phyloP scores from a whole-genome alignment of 768 basidiomycete species.

The Neoboletus magnificus region DNA sequence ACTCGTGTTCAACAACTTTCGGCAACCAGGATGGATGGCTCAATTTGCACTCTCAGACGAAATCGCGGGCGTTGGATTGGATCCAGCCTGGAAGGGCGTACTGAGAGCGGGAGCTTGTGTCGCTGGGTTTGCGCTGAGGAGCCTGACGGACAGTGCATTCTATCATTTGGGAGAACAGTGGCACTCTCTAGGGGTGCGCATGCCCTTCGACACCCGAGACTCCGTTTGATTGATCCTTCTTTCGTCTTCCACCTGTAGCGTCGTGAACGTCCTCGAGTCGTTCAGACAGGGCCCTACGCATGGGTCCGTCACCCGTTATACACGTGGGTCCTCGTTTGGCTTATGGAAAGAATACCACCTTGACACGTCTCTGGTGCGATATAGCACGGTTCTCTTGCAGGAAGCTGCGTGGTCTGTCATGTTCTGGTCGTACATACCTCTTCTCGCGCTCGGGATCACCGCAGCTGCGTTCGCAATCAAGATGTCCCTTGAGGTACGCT shows the following conservation, averaged over 20 bases:
- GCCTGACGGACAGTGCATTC: background rate
- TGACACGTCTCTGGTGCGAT: background rate
- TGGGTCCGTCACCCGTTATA: slow-evolving; percentile 33
- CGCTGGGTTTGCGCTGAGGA: background rate
- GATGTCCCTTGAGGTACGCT: slow-evolving; percentile 28
- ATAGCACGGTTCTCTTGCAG: slow-evolving; percentile 10
- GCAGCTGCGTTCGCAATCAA: slow-evolving; percentile 17
- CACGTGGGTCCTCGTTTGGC: slow-evolving; percentile 6
- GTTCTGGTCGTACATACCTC: slow-evolving; percentile 27
- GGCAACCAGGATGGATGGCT: slow-evolving; percentile 28
- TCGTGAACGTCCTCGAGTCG: slow-evolving; percentile 26
- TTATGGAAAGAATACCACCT: background rate
- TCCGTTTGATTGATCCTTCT: no score
- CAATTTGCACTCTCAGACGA: slow-evolving; percentile 12
- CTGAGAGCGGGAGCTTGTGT: slow-evolving; percentile 18
- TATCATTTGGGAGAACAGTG: slow-evolving; percentile 21
- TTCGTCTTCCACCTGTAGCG: slow-evolving; percentile 6
- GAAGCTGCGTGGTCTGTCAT: slow-evolving; percentile 11
- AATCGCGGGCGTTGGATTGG: background rate
- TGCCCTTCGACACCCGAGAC: background rate
- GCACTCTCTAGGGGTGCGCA: slow-evolving; percentile 21
- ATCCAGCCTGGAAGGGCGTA: slow-evolving; percentile 5
- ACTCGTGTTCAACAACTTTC: slow-evolving; percentile 19
- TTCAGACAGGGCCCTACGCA: slow-evolving; percentile 30
- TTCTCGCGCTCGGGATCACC: slow-evolving; percentile 14